These are phyloP conservation scores for Mallotus repandus DNA, from an alignment of 441 rosid genomes.

Conservation along the genomic window DNA sequence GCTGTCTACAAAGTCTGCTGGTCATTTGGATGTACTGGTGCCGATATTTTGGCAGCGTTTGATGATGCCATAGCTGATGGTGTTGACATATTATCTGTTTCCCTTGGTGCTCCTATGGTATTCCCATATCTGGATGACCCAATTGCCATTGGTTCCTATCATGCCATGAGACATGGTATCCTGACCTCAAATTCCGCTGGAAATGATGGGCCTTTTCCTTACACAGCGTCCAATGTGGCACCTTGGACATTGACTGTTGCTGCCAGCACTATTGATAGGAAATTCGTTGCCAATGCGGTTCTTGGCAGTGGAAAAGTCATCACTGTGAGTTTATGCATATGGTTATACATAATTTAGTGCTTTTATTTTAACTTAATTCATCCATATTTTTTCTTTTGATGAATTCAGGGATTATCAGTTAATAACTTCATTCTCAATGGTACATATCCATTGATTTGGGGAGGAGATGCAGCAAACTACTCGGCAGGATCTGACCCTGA, in stretches of 20 bases:
- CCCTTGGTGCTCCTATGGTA: conserved; percentile 48
- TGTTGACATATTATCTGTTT: conserved; percentile 62
- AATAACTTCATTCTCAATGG: conserved; percentile 38
- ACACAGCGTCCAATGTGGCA: conserved; percentile 51
- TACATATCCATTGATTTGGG: conserved; percentile 43
- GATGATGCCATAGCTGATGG: conserved; percentile 61
- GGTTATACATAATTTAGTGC: background rate
- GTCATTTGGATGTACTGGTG: conserved; percentile 33
- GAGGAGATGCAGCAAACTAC: conserved; percentile 50
- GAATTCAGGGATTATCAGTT: conserved; percentile 40
- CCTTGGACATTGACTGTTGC: conserved; percentile 90
- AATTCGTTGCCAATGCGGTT: conserved; percentile 58
- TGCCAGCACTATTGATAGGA: conserved; percentile 78
- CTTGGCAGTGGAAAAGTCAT: conserved; percentile 58
- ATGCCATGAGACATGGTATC: conserved; percentile 63
- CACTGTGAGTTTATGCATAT: conserved; percentile 37
- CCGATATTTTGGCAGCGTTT: conserved; percentile 42
- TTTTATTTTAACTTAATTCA: background rate
- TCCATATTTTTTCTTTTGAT: background rate
- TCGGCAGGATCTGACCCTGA: conserved; percentile 29
- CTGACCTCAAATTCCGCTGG: conserved; percentile 76
- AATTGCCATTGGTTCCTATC: conserved; percentile 76
- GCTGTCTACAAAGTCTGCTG: conserved; percentile 54
- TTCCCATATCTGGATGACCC: conserved; percentile 40
- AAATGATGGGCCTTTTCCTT: conserved; percentile 58